phyloP scores from a whole-genome alignment of 345 rosid species.

The Atalantia buxifolia region DNA sequence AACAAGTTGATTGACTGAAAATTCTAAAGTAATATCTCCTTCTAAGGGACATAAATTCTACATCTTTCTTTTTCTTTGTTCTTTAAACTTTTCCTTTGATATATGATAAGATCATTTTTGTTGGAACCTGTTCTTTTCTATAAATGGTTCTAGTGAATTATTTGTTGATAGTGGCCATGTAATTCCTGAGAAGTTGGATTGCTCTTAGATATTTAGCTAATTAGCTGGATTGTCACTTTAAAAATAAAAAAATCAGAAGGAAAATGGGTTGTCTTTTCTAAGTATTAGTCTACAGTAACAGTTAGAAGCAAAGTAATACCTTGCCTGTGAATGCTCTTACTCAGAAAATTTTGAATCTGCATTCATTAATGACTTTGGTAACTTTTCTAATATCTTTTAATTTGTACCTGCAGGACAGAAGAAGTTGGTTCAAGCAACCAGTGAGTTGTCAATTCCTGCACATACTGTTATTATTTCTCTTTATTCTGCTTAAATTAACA shows the following conservation, averaged over 20 bases:
- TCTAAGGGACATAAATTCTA: not conserved
- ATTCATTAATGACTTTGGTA: constrained; percentile 5
- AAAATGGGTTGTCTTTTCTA: not conserved
- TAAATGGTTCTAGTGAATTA: not conserved
- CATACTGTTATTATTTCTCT: not conserved
- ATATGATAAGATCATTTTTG: not conserved
- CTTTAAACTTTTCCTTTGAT: not conserved
- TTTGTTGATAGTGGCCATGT: not conserved
- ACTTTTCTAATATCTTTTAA: constrained; percentile 9
- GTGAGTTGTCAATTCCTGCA: constrained; percentile 32
- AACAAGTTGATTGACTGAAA: not conserved
- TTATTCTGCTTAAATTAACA: not conserved
- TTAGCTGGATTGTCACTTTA: not conserved
- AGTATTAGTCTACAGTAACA: not conserved
- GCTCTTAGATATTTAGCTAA: not conserved
- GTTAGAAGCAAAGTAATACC: not conserved
- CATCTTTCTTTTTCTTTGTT: not conserved
- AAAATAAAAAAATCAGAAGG: too few relatives aligned
- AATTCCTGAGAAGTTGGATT: not conserved
- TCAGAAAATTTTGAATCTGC: not conserved
- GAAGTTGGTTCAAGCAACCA: constrained; percentile 37
- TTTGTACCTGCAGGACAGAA: constrained; percentile 34
- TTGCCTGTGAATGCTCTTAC: not conserved
- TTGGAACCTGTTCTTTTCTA: not conserved
- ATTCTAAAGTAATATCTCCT: not conserved